Evolutionary conservation across 176 grass and related monocot genomes (phyloP).

Genomic region (Miscanthus lutarioriparius): DNA sequence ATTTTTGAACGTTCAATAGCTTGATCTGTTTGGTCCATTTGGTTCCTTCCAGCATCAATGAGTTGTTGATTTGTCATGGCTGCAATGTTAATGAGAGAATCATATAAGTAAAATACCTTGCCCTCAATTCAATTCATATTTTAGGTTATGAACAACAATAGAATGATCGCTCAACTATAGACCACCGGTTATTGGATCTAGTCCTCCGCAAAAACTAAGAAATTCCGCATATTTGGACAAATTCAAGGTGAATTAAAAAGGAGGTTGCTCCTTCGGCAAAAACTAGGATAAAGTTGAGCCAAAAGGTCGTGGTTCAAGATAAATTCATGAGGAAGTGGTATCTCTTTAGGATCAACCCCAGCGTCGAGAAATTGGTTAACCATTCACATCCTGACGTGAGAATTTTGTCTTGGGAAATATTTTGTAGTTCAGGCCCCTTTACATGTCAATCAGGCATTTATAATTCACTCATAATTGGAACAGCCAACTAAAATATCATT

Average conservation of each 20-base stretch:
- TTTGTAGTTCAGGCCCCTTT: neutral
- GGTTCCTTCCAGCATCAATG: slow-evolving; percentile 77
- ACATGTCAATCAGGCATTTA: neutral
- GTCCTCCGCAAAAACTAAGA: too few relatives aligned
- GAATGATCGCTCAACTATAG: neutral
- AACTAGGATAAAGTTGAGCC: too few relatives aligned
- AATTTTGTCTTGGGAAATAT: neutral
- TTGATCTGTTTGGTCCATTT: slow-evolving; percentile 96
- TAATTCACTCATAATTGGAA: neutral
- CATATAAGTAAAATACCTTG: slow-evolving; percentile 25
- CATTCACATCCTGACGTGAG: neutral
- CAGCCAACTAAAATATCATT: neutral
- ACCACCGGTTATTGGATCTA: too few relatives aligned
- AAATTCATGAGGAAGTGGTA: too few relatives aligned
- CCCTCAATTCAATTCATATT: neutral
- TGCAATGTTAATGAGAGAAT: slow-evolving; percentile 36
- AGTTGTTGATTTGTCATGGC: slow-evolving; percentile 92
- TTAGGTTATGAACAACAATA: slow-evolving; percentile 5
- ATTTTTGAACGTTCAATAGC: slow-evolving; percentile 88
- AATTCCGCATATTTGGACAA: too few relatives aligned
- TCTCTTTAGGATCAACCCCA: too few relatives aligned
- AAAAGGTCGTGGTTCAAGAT: too few relatives aligned
- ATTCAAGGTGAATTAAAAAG: too few relatives aligned
- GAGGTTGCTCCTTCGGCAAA: too few relatives aligned
- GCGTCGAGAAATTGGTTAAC: neutral